Percentiles rank a stretch among this genome's conserved stretches.
These are phyloP conservation scores for Colletotrichum tamarilloi DNA, from an alignment of 2,329 filamentous ascomycete species.

Conservation along the genomic window DNA sequence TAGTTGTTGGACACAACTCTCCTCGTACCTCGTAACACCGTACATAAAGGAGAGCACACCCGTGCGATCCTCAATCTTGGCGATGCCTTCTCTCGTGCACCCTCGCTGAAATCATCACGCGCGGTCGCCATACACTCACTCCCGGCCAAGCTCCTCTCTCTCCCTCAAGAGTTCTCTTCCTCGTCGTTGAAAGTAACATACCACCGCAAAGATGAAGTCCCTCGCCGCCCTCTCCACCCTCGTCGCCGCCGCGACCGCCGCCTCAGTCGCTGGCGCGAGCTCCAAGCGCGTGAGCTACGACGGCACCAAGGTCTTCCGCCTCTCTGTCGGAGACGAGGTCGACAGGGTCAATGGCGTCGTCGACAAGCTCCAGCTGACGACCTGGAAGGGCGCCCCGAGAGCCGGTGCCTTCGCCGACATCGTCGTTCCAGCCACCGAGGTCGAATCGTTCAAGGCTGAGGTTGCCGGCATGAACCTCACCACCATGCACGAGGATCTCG, in stretches of 20 bases:
- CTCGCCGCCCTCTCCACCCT: slow-evolving; percentile 25
- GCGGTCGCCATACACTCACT: neutral
- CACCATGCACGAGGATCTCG: slow-evolving; percentile 54
- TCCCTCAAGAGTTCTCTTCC: neutral
- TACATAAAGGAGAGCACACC: neutral
- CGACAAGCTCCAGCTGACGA: slow-evolving; percentile 46
- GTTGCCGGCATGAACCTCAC: slow-evolving; percentile 44
- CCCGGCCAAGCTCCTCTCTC: neutral
- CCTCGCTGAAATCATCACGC: neutral
- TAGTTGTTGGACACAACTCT: neutral
- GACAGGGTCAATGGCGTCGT: slow-evolving; percentile 47
- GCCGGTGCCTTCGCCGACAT: slow-evolving; percentile 52
- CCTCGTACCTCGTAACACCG: neutral
- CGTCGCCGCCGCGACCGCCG: slow-evolving; percentile 26
- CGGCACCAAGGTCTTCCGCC: slow-evolving; percentile 57
- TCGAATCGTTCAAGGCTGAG: slow-evolving; percentile 47
- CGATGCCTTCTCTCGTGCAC: neutral
- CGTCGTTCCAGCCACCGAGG: slow-evolving; percentile 49
- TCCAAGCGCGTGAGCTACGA: slow-evolving; percentile 49
- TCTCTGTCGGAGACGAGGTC: slow-evolving; percentile 49
- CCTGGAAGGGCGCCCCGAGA: slow-evolving; percentile 51
- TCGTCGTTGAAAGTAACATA: neutral
- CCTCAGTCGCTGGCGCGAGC: slow-evolving; percentile 18
- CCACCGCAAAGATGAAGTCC: slow-evolving; percentile 25
- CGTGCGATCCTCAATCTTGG: neutral